Evolutionary conservation across 2,329 filamentous ascomycete species (phyloP).

Genomic region (Fusarium hostae): DNA sequence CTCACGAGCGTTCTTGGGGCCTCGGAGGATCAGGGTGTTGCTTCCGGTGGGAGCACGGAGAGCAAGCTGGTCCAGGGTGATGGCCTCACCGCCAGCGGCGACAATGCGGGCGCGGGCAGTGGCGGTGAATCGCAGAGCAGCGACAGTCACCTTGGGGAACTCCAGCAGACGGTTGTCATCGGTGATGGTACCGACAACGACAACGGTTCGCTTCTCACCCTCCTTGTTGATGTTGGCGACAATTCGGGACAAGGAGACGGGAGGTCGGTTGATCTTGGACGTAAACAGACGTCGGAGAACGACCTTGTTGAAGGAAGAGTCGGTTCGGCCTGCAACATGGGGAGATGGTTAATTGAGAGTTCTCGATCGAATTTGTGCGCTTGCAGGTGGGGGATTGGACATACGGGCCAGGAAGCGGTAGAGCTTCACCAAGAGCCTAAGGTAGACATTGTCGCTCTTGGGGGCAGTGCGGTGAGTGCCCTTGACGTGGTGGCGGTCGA

Average conservation of each 20-base stretch:
- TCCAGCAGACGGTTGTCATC: conserved; percentile 95
- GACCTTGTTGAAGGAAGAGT: conserved; percentile 98
- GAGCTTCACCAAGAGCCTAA: conserved; percentile 97
- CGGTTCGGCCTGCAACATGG: conserved; percentile 80
- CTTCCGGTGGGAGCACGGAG: conserved; percentile 93
- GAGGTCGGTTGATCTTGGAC: conserved; percentile 98
- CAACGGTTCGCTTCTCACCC: conserved; percentile 84
- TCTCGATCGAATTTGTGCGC: not conserved
- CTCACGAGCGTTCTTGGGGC: conserved; percentile 98
- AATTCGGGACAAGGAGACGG: conserved; percentile 94
- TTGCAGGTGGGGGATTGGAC: conserved; percentile 54
- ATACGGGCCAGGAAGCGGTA: conserved; percentile 97
- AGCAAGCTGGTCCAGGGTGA: conserved; percentile 97
- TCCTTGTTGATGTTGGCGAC: conserved; percentile 74
- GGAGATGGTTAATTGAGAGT: conserved; percentile 16
- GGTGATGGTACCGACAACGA: conserved; percentile 94
- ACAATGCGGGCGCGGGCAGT: conserved; percentile 93
- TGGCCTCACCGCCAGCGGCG: conserved; percentile 91
- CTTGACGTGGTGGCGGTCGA: conserved; percentile 75
- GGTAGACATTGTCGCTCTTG: conserved; percentile 98
- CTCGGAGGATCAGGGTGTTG: conserved; percentile 97
- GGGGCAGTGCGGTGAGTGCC: conserved; percentile 88
- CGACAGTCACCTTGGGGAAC: conserved; percentile 92
- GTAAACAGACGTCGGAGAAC: conserved; percentile 97
- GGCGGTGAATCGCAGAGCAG: conserved; percentile 95